Percentiles rank a stretch among this genome's conserved stretches.
phyloP scores from a whole-genome alignment of 2,329 filamentous ascomycete genomes.

The Scedosporium apiospermum region DNA sequence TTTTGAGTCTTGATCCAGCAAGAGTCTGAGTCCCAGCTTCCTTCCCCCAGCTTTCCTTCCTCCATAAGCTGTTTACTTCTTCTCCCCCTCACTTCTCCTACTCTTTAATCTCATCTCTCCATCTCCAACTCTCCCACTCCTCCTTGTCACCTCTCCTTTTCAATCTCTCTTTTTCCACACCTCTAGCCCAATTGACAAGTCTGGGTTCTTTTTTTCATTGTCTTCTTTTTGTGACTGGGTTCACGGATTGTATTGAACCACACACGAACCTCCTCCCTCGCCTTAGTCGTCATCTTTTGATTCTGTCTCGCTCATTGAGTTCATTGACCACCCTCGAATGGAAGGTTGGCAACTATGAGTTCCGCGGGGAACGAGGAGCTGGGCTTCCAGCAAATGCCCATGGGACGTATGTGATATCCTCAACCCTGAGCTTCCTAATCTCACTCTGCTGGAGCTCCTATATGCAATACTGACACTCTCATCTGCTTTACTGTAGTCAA shows the following conservation, averaged over 20 bases:
- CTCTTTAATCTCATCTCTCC: no score
- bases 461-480: background rate
- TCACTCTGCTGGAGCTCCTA: background rate
- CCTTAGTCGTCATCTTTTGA: background rate
- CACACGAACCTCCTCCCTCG: no score
- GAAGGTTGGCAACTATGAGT: constrained; percentile 15
- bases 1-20: no score
- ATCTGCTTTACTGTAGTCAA: constrained; percentile 38
- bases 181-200: no score
- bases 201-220: background rate
- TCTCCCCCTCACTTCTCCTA: no score
- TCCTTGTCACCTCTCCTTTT: no score
- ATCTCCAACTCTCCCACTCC: no score
- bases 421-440: constrained; percentile 2
- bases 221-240: background rate
- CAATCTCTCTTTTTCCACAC: no score
- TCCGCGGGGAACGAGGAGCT: constrained; percentile 26
- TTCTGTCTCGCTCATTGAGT: background rate
- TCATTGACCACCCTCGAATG: background rate
- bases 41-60: no score
- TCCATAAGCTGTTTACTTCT: no score
- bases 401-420: constrained; percentile 51
- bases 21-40: no score
- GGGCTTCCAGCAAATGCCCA: constrained; percentile 50
- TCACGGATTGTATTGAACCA: no score